Conservation (phyloP, 345 rosid species). For the Kernera saxatilis region DNA sequence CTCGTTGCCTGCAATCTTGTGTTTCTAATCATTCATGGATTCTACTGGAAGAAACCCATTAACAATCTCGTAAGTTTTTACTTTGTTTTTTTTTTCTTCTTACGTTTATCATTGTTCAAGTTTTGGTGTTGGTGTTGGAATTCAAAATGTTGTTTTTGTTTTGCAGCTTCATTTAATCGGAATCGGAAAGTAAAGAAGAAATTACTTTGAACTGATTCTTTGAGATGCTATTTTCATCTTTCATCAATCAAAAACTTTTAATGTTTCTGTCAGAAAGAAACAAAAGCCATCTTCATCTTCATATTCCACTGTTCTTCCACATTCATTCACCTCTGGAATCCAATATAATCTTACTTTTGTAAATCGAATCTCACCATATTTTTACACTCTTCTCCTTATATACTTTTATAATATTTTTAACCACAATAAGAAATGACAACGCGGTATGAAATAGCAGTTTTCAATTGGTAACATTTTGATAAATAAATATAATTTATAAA, state of each 20-base stretch:
- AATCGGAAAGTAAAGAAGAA: constrained; percentile 19
- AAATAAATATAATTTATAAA: too few relatives aligned
- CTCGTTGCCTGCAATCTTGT: constrained; percentile 64
- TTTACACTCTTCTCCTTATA: neutral
- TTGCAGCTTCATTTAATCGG: constrained; percentile 27
- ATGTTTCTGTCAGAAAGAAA: neutral
- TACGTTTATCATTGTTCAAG: neutral
- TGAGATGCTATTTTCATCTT: neutral
- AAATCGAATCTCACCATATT: neutral
- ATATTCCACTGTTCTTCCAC: neutral
- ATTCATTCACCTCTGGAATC: neutral
- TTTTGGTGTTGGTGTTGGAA: neutral
- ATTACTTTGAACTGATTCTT: neutral
- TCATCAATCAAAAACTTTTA: neutral
- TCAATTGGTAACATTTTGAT: too few relatives aligned
- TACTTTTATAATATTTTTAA: neutral
- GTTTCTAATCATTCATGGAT: constrained; percentile 64
- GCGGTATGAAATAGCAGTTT: too few relatives aligned
- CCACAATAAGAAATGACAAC: too few relatives aligned
- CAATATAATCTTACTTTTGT: neutral
- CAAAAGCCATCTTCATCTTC: neutral
- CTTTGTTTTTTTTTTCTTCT: neutral
- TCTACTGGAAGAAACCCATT: constrained; percentile 64
- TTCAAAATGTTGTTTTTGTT: neutral
- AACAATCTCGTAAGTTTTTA: constrained; percentile 61